Evolutionary conservation across 129 eudicot species (phyloP).

Genomic region (Artemisia annua): DNA sequence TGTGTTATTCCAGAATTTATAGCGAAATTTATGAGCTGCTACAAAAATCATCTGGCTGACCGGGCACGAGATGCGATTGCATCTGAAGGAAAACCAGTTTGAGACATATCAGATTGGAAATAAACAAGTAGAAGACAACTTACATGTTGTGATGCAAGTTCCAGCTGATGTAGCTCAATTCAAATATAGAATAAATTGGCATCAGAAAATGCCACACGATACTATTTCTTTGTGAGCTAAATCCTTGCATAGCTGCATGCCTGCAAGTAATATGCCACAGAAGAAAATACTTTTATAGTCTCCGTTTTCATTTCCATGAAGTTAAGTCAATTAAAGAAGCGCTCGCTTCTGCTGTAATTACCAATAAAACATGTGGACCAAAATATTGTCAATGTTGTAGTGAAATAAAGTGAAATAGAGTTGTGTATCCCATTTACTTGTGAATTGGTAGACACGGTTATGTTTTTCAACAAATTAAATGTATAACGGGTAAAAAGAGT

Average conservation of each 20-base stretch:
- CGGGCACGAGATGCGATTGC: constrained; percentile 15
- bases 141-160: constrained; percentile 22
- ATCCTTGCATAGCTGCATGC: constrained; percentile 31
- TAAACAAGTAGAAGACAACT: constrained; percentile 26
- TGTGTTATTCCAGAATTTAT: constrained; percentile 57
- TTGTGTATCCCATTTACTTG: too few species aligned
- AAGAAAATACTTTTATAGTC: constrained; percentile 3
- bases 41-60: constrained; percentile 41
- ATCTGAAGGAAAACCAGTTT: constrained; percentile 5
- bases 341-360: constrained; percentile 16
- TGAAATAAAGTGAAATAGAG: too few species aligned
- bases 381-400: too few species aligned
- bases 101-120: not conserved
- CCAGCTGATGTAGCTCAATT: constrained; percentile 16
- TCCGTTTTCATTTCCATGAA: not conserved
- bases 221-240: constrained; percentile 24
- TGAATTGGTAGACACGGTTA: too few species aligned
- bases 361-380: not conserved
- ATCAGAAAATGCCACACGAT: constrained; percentile 18
- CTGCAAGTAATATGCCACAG: constrained; percentile 20
- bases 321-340: not conserved
- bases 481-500: too few species aligned
- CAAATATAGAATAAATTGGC: constrained; percentile 45
- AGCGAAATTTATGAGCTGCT: constrained; percentile 86
- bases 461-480: too few species aligned